Evolutionary conservation across 192 early-diverging fungal genomes (phyloP).

Genomic region (Coemansia sp.): DNA sequence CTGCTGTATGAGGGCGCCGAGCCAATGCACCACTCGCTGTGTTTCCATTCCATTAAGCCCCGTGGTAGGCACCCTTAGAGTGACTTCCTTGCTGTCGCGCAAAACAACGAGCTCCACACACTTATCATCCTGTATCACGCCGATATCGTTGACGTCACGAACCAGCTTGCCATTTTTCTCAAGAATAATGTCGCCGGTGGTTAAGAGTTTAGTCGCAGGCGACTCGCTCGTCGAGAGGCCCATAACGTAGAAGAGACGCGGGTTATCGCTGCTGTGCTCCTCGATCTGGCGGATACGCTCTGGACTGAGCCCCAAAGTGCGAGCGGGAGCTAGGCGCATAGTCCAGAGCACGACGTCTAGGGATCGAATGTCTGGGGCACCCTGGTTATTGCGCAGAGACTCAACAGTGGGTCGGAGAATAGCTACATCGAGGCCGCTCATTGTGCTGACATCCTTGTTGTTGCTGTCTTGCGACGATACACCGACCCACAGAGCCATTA

Average conservation of each 20-base stretch:
- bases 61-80: constrained; percentile 65
- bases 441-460: constrained; percentile 63
- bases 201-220: constrained; percentile 54
- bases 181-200: constrained; percentile 67
- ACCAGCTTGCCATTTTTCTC: constrained; percentile 59
- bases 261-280: constrained; percentile 41
- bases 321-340: constrained; percentile 66
- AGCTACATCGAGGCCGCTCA: constrained; percentile 51
- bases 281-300: constrained; percentile 57
- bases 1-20: constrained; percentile 76
- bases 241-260: constrained; percentile 59
- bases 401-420: constrained; percentile 50
- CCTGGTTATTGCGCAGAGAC: constrained; percentile 42
- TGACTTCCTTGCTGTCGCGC: constrained; percentile 69
- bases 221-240: constrained; percentile 56
- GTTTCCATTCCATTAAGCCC: constrained; percentile 60
- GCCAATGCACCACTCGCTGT: constrained; percentile 76
- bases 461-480: constrained; percentile 70
- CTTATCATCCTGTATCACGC: constrained; percentile 51
- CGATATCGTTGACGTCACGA: constrained; percentile 61
- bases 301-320: constrained; percentile 62
- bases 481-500: constrained; percentile 66
- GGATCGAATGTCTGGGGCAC: constrained; percentile 55
- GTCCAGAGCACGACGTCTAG: constrained; percentile 71
- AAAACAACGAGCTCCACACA: constrained; percentile 61